Evolutionary conservation across 1,284 basidiomycete genomes (phyloP).

Genomic region (Caloboletus firmus): DNA sequence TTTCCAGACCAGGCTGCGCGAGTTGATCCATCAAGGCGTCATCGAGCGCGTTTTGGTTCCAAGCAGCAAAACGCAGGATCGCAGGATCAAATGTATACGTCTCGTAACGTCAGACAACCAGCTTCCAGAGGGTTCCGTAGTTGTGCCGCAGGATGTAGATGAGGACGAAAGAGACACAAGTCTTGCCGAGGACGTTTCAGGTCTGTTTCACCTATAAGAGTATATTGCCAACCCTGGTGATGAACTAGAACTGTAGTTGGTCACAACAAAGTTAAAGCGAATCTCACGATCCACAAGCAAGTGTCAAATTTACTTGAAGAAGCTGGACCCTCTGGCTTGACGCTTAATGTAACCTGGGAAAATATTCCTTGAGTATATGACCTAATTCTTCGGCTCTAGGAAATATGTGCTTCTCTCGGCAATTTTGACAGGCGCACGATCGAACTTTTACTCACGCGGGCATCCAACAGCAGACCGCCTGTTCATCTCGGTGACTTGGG

Average conservation of each 20-base stretch:
- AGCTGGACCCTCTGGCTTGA: constrained; percentile 65
- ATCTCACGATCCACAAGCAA: constrained; percentile 71
- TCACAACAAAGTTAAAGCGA: constrained; percentile 48
- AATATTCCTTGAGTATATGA: constrained; percentile 3
- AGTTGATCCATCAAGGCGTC: constrained; percentile 65
- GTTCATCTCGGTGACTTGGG: constrained; percentile 68
- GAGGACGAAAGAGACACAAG: constrained; percentile 43
- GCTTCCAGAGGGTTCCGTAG: constrained; percentile 37
- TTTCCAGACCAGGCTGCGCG: constrained; percentile 68
- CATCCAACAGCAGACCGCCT: constrained; percentile 63
- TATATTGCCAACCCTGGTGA: not conserved
- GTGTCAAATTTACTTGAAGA: constrained; percentile 68
- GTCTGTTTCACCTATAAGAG: constrained; percentile 8
- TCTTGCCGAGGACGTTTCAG: constrained; percentile 20
- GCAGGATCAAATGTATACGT: constrained; percentile 61
- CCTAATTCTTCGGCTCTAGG: constrained; percentile 44
- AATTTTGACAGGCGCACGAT: constrained; percentile 77
- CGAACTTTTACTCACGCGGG: constrained; percentile 70
- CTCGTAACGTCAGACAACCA: constrained; percentile 44
- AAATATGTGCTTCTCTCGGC: constrained; percentile 61
- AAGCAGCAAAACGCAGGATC: constrained; percentile 45
- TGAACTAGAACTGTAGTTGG: constrained; percentile 16
- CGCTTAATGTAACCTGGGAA: constrained; percentile 54
- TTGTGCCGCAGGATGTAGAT: constrained; percentile 38
- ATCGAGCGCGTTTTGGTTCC: constrained; percentile 73